Evolutionary conservation across 2,329 filamentous ascomycete genomes (phyloP).

Genomic region (Microsporum audouinii): DNA sequence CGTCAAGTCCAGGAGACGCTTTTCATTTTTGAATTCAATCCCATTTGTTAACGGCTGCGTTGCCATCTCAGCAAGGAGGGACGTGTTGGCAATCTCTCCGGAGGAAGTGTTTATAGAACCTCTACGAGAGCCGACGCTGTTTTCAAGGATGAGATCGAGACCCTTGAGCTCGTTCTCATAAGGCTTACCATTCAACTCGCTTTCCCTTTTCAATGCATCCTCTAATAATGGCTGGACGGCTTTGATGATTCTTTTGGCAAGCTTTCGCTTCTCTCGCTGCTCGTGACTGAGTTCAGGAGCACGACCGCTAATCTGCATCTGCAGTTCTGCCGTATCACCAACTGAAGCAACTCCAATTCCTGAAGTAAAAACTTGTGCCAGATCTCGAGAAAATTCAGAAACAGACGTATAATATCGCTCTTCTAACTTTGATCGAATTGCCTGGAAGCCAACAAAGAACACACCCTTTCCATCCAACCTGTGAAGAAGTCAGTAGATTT

Average conservation of each 20-base stretch:
- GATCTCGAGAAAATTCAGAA: constrained; percentile 47
- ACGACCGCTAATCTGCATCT: constrained; percentile 42
- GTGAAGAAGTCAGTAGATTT: constrained; percentile 15
- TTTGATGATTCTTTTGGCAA: constrained; percentile 85
- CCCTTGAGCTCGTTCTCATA: constrained; percentile 60
- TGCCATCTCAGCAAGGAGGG: background rate
- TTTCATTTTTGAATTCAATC: background rate
- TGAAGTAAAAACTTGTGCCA: constrained; percentile 45
- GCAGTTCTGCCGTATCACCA: constrained; percentile 34
- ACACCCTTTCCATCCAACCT: constrained; percentile 42
- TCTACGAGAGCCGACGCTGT: constrained; percentile 47
- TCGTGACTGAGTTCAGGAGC: constrained; percentile 44
- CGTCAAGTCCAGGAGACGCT: background rate
- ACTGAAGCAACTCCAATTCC: constrained; percentile 42
- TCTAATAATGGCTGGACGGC: constrained; percentile 68
- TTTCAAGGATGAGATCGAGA: constrained; percentile 60
- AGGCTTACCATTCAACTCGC: constrained; percentile 62
- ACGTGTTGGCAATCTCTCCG: background rate
- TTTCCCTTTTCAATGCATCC: constrained; percentile 64
- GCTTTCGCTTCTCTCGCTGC: constrained; percentile 65
- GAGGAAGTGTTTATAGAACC: constrained; percentile 12
- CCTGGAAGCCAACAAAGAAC: constrained; percentile 44
- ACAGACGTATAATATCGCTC: constrained; percentile 51
- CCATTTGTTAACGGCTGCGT: background rate
- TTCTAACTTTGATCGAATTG: constrained; percentile 43